These are phyloP conservation scores for Vigna nakashimae DNA, from an alignment of 306 rosid genomes.

Conservation along the genomic window DNA sequence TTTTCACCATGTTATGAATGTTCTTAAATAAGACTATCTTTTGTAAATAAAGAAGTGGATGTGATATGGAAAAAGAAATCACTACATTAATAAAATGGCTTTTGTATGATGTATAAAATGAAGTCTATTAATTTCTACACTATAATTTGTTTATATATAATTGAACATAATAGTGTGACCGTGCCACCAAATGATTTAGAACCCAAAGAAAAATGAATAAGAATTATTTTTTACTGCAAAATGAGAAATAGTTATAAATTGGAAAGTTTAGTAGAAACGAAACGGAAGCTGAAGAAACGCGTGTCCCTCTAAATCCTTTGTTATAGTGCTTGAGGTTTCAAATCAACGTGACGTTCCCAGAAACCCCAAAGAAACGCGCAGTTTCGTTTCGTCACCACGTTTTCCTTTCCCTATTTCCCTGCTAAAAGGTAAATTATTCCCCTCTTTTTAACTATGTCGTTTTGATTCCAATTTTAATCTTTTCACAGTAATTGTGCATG, in stretches of 20 bases:
- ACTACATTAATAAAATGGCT: not conserved
- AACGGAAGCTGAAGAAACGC: conserved; percentile 50
- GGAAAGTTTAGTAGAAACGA: not conserved
- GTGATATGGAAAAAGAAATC: not conserved
- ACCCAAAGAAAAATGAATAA: not conserved
- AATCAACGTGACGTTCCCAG: conserved; percentile 27
- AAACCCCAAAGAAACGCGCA: conserved; percentile 55
- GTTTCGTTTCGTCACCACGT: conserved; percentile 46
- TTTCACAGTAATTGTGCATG: not conserved
- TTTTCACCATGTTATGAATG: not conserved
- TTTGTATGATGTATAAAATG: too few species aligned
- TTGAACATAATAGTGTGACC: not conserved
- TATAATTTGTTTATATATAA: too few species aligned
- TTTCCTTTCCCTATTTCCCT: not conserved
- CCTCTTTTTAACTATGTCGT: not conserved
- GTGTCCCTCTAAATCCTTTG: not conserved
- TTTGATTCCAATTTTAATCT: conserved; percentile 10
- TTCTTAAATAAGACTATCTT: not conserved
- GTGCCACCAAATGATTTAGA: conserved; percentile 11
- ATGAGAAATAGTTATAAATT: too few species aligned
- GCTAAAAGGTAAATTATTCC: conserved; percentile 21
- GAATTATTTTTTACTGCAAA: too few species aligned
- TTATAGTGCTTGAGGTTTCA: conserved; percentile 24
- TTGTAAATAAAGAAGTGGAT: not conserved
- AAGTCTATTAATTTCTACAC: too few species aligned